A percentile compares a stretch with the other conserved stretches of the same genome.
Evolutionary conservation across 768 basidiomycete species (phyloP).

Genomic region (Russula foetens): DNA sequence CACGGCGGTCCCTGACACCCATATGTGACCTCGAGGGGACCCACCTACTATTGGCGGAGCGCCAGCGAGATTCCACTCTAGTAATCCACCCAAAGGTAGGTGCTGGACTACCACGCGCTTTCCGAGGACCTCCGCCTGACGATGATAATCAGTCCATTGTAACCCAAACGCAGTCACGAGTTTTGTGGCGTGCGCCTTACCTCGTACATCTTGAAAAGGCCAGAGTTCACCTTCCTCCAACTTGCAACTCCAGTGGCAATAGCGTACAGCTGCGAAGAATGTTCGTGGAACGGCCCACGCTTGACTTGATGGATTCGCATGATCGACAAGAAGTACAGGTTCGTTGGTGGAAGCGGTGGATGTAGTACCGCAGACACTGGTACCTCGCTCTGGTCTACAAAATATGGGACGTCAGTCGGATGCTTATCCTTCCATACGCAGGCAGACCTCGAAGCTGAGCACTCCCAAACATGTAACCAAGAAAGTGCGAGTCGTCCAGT

Average conservation of each 20-base stretch:
- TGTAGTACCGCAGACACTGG: slow-evolving; percentile 58
- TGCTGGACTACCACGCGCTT: slow-evolving; percentile 98
- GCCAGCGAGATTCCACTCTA: slow-evolving; percentile 49
- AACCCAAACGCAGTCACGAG: neutral
- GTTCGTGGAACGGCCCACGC: slow-evolving; percentile 83
- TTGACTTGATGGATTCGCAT: slow-evolving; percentile 76
- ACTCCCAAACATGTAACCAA: slow-evolving; percentile 87
- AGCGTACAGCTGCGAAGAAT: slow-evolving; percentile 82
- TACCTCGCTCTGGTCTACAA: slow-evolving; percentile 51
- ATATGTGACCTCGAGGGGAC: neutral
- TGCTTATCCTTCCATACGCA: neutral
- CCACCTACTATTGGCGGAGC: neutral
- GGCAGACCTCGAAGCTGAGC: slow-evolving; percentile 71
- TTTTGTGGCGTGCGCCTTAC: slow-evolving; percentile 30
- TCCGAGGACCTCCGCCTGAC: slow-evolving; percentile 79
- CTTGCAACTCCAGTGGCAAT: slow-evolving; percentile 84
- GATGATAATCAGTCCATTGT: neutral
- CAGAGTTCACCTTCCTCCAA: slow-evolving; percentile 86
- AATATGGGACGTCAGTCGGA: neutral
- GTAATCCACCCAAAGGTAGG: slow-evolving; percentile 72
- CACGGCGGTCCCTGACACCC: slow-evolving; percentile 11
- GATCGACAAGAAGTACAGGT: slow-evolving; percentile 75
- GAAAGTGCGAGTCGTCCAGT: slow-evolving; percentile 83
- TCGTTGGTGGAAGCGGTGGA: slow-evolving; percentile 51
- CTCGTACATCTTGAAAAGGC: slow-evolving; percentile 95